Evolutionary conservation across 441 rosid genomes (phyloP), one percentile per base, ranked within the genome.

Genomic region (Jatropha podagrica): DNA sequence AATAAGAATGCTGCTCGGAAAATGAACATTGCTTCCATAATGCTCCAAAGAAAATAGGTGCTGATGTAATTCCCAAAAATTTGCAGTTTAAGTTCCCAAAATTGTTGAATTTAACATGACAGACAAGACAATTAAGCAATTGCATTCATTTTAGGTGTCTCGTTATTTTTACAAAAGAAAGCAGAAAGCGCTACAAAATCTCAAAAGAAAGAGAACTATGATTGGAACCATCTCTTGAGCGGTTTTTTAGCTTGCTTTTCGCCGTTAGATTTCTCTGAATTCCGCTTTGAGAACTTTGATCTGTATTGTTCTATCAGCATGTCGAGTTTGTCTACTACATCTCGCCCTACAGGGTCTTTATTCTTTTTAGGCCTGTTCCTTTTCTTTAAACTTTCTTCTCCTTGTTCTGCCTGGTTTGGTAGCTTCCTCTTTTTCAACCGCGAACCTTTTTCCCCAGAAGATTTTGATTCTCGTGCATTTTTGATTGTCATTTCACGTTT

Each of bases 141-240:
- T 20, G 44, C 51, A 62, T 59, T 15, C 7, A 48, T 23, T 52
- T 54, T 70, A 13, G 74, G 61, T 14, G 69, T 71, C 49, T 74
- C 42, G 1, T 0, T 27, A 27, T 44, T 59, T 18, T 13, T 26
- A 56, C 12, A 5, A 58, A 42, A 46, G 40, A 51, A 32, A 7
- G n/a, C 23, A 12, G 3, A 8, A 77, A 63, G 42, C 48, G 68
- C 51, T 37, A 59, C 55, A 76, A 64, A 69, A 56, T 73, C 63
- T 44, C 71, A 66, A 17, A n/a, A 66, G 5, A 17, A 17, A 62
- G 38, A 68, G 60, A 38, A 77, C 77, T 77, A 90, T 1, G 86
- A 81, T 81, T 89, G 89, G 68, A 88, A 91, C 98, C 97, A 91
- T 83, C 87, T 85, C 75, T 87, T 86, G 38, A 86, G 86, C 76